Percentiles rank a stretch among this genome's conserved stretches.
phyloP scores from a whole-genome alignment of 2,329 filamentous ascomycete species.

The Metarhizium album region DNA sequence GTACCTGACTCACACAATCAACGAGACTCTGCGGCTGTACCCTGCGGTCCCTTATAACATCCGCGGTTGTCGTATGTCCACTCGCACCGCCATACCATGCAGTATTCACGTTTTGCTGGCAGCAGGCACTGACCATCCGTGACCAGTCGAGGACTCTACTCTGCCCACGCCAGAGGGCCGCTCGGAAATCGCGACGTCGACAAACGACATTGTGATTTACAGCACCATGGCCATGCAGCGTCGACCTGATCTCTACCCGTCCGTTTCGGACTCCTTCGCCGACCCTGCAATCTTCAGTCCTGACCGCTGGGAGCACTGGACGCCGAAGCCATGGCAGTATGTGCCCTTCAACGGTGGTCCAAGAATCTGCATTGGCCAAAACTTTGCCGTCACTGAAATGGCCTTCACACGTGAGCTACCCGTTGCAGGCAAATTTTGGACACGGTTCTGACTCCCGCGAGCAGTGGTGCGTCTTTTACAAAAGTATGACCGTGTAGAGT shows the following conservation, averaged over 20 bases:
- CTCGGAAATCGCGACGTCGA: conserved; percentile 48
- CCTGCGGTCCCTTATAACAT: conserved; percentile 73
- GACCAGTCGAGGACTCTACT: conserved; percentile 60
- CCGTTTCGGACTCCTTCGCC: conserved; percentile 32
- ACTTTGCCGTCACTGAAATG: conserved; percentile 73
- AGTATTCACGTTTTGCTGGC: neutral
- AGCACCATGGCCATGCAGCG: conserved; percentile 64
- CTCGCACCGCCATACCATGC: too few relatives aligned
- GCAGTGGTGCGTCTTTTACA: conserved; percentile 44
- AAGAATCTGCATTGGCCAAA: conserved; percentile 66
- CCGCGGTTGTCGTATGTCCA: conserved; percentile 26
- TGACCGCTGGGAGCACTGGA: conserved; percentile 55
- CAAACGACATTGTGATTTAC: conserved; percentile 57
- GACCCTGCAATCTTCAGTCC: conserved; percentile 46
- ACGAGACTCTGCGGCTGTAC: conserved; percentile 69
- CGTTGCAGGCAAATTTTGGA: neutral
- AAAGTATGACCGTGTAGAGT: conserved; percentile 45
- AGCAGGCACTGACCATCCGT: conserved; percentile 8
- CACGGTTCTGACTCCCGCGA: neutral
- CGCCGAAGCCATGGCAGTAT: conserved; percentile 59
- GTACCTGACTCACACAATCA: conserved; percentile 62
- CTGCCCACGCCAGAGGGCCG: conserved; percentile 58
- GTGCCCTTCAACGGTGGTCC: conserved; percentile 68
- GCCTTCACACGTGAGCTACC: conserved; percentile 11
- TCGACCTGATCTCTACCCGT: conserved; percentile 49